Conservation (phyloP, 2,329 filamentous ascomycete genomes). For the Shiraia bambusicola region DNA sequence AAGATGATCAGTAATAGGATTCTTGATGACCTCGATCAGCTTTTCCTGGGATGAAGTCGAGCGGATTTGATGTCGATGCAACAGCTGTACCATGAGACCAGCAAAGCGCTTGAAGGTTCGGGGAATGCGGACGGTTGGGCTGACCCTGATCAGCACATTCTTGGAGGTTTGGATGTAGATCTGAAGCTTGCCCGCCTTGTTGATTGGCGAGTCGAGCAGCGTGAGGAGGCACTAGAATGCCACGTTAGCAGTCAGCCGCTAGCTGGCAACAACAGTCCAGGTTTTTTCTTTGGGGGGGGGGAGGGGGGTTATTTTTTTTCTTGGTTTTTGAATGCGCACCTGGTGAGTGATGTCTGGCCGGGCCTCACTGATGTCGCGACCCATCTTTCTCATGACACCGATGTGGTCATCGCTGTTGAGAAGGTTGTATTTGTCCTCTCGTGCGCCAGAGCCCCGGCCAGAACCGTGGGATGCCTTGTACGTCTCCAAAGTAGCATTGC, state of each 20-base stretch:
- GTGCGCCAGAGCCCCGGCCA: slow-evolving; percentile 61
- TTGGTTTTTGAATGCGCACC: slow-evolving; percentile 65
- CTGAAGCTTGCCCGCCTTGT: slow-evolving; percentile 95
- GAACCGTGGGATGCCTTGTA: slow-evolving; percentile 85
- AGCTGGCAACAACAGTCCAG: slow-evolving; percentile 3
- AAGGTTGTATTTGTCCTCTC: slow-evolving; percentile 94
- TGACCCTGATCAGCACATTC: slow-evolving; percentile 95
- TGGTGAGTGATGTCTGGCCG: slow-evolving; percentile 98
- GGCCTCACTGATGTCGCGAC: slow-evolving; percentile 95
- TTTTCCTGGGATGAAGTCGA: slow-evolving; percentile 98
- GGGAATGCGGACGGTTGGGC: slow-evolving; percentile 94
- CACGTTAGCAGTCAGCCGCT: slow-evolving; percentile 21
- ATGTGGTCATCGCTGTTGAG: slow-evolving; percentile 99
- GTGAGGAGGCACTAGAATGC: slow-evolving; percentile 82
- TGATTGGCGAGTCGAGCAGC: slow-evolving; percentile 94
- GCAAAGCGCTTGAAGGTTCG: slow-evolving; percentile 99
- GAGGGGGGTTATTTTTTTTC: no score
- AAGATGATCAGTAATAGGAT: slow-evolving; percentile 94
- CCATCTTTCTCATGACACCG: slow-evolving; percentile 99
- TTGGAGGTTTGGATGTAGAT: slow-evolving; percentile 99
- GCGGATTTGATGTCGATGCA: slow-evolving; percentile 92
- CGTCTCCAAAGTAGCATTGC: slow-evolving; percentile 95
- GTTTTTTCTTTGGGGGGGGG: no score
- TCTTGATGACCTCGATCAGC: slow-evolving; percentile 94
- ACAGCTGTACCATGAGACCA: slow-evolving; percentile 95